A percentile compares a stretch with the other conserved stretches of the same genome.
phyloP scores from a whole-genome alignment of 345 rosid genomes.

The Heritiera fomes region DNA sequence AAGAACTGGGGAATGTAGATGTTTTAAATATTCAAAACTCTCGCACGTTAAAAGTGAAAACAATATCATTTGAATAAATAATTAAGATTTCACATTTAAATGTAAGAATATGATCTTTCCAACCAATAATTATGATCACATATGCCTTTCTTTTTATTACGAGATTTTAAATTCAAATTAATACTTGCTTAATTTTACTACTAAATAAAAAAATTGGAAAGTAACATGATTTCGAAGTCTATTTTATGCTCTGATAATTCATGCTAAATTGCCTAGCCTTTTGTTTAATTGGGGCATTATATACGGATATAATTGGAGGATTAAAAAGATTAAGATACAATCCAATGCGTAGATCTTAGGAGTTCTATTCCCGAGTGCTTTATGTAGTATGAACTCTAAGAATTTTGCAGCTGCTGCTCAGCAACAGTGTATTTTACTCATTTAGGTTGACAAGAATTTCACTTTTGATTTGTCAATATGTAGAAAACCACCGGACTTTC shows the following conservation, averaged over 20 bases:
- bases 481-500: conserved; percentile 15
- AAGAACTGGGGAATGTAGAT: no score
- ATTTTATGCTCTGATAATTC: background rate
- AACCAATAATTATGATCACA: no score
- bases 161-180: background rate
- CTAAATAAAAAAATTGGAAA: no score
- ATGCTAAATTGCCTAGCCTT: background rate
- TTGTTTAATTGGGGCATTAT: background rate
- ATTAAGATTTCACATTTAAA: no score
- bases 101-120: no score
- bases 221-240: background rate
- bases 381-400: background rate
- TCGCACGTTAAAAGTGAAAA: no score
- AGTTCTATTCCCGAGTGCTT: no score
- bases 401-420: background rate
- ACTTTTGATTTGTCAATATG: conserved; percentile 19
- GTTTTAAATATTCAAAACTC: no score
- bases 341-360: background rate
- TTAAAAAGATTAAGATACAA: background rate
- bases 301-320: background rate
- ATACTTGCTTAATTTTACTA: background rate
- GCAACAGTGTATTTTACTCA: conserved; percentile 8
- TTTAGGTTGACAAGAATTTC: background rate
- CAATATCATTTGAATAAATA: no score
- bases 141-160: no score